Evolutionary conservation across 202 grass and related monocot species (phyloP).

Genomic region (Elaeis oleifera): DNA sequence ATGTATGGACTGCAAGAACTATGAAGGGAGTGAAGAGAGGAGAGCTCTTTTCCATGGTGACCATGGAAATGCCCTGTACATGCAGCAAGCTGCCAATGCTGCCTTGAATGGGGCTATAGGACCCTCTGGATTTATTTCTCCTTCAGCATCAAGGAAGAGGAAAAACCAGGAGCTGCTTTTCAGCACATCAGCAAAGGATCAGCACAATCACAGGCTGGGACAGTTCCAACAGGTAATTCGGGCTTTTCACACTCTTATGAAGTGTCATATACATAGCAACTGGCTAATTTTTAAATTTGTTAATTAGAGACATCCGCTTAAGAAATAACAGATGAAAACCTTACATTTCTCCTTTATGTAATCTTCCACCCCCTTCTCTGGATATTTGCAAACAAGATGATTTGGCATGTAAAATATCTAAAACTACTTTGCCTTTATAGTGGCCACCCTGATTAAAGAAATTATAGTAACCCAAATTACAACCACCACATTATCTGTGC

Average conservation of each 20-base stretch:
- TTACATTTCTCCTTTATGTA: no score
- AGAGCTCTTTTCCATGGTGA: constrained; percentile 55
- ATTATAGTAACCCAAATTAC: no score
- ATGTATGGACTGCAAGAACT: constrained; percentile 98
- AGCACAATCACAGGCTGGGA: constrained; percentile 30
- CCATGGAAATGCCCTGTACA: constrained; percentile 49
- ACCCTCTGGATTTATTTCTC: constrained; percentile 51
- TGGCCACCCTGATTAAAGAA: no score
- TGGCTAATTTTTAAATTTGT: no score
- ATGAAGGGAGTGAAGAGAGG: constrained; percentile 82
- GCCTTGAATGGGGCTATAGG: constrained; percentile 81
- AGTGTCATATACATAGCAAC: no score
- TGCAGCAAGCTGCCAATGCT: constrained; percentile 80
- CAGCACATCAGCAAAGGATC: constrained; percentile 41
- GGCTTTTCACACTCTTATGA: not conserved
- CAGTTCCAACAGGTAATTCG: constrained; percentile 49
- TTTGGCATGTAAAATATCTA: no score
- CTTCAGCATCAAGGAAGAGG: constrained; percentile 64
- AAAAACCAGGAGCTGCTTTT: constrained; percentile 60
- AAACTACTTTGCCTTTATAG: no score
- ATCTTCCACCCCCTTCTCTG: no score
- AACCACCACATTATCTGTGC: no score
- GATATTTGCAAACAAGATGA: no score
- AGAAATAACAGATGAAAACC: no score
- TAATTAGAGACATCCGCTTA: no score